Conservation (phyloP, 2,329 filamentous ascomycete species). For the Sporothrix pallida region DNA sequence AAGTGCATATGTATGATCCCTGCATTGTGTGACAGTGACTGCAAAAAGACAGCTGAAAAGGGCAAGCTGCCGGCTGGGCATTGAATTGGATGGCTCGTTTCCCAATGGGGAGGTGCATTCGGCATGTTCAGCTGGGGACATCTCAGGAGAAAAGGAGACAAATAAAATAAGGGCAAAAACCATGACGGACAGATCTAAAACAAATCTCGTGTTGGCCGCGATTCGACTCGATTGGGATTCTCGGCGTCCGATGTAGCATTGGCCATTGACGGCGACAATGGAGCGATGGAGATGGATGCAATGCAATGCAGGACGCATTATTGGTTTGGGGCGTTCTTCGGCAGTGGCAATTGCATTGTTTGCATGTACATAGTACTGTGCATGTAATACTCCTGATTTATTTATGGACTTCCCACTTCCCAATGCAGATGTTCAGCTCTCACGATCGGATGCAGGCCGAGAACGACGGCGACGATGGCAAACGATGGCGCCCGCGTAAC, state of each 20-base stretch:
- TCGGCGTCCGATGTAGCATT: background rate
- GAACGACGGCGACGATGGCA: too few relatives aligned
- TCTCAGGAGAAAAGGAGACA: too few relatives aligned
- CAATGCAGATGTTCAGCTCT: background rate
- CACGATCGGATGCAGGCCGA: slow-evolving; percentile 2
- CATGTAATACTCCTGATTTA: background rate
- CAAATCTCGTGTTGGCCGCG: too few relatives aligned
- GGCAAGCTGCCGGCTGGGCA: slow-evolving; percentile 20
- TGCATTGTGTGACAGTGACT: too few relatives aligned
- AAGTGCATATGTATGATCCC: too few relatives aligned
- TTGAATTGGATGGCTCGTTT: background rate
- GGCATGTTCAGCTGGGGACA: background rate
- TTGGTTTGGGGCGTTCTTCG: background rate
- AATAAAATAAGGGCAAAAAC: too few relatives aligned
- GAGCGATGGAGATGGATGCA: background rate
- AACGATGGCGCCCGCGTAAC: too few relatives aligned
- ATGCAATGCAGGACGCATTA: background rate
- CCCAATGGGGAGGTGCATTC: background rate
- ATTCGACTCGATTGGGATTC: too few relatives aligned
- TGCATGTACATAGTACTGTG: background rate
- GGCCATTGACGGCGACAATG: background rate
- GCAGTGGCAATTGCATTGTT: background rate
- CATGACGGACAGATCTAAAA: too few relatives aligned
- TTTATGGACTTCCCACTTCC: too few relatives aligned
- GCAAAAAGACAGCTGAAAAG: background rate